Evolutionary conservation across 2,329 filamentous ascomycete genomes (phyloP).

Genomic region (Dactylellina cionopaga): DNA sequence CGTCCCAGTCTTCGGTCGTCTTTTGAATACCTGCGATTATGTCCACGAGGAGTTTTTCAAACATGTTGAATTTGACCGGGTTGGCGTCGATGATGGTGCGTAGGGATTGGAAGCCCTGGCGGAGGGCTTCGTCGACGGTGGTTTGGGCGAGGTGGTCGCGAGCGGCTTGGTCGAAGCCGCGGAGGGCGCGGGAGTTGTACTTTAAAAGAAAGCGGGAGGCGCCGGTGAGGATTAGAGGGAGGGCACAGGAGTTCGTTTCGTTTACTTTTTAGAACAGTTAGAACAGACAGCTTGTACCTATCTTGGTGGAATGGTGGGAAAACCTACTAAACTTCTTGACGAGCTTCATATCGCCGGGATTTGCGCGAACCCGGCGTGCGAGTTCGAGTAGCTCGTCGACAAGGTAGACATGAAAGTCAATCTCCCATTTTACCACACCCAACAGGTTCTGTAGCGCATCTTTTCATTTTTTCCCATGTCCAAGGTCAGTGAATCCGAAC

Average conservation of each 20-base stretch:
- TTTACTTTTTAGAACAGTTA: slow-evolving; percentile 42
- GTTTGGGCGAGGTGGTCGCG: slow-evolving; percentile 54
- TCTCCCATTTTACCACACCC: slow-evolving; percentile 56
- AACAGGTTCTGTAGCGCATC: slow-evolving; percentile 56
- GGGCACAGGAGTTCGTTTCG: slow-evolving; percentile 56
- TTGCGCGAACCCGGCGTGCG: slow-evolving; percentile 53
- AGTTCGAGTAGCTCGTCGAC: slow-evolving; percentile 57
- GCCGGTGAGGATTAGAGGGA: slow-evolving; percentile 55
- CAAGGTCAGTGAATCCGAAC: slow-evolving; percentile 6
- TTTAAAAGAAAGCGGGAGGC: slow-evolving; percentile 57
- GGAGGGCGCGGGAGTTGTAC: slow-evolving; percentile 56
- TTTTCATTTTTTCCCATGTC: neutral
- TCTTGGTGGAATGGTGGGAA: neutral
- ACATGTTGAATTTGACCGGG: slow-evolving; percentile 56
- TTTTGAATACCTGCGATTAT: slow-evolving; percentile 55
- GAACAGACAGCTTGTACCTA: neutral
- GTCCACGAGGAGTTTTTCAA: slow-evolving; percentile 57
- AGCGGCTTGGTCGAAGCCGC: slow-evolving; percentile 55
- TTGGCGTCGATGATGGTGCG: slow-evolving; percentile 55
- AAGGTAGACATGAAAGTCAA: slow-evolving; percentile 56
- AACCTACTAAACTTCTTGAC: slow-evolving; percentile 55
- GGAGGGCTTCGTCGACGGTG: slow-evolving; percentile 45
- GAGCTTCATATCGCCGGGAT: slow-evolving; percentile 53
- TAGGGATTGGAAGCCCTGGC: slow-evolving; percentile 49
- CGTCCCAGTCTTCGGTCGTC: slow-evolving; percentile 54